A percentile compares a stretch with the other conserved stretches of the same genome.
These are phyloP conservation scores for Pseudogymnoascus sp. DNA, from an alignment of 2,329 filamentous ascomycete genomes.

Conservation along the genomic window DNA sequence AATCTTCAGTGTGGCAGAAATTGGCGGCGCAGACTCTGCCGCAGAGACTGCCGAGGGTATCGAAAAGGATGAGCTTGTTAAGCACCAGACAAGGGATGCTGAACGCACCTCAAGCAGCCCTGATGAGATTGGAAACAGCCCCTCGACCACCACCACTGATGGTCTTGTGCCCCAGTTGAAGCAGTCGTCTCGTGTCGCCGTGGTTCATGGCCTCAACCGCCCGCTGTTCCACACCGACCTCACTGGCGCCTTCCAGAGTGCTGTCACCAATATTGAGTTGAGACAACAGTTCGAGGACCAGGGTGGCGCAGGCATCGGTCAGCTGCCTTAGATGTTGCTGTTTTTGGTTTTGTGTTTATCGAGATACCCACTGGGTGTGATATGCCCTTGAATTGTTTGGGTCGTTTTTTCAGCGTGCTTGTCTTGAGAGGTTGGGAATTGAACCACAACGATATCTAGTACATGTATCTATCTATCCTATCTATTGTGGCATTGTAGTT, in stretches of 20 bases:
- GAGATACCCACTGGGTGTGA: not conserved
- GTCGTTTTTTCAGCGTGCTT: conserved; percentile 5
- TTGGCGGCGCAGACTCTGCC: conserved; percentile 64
- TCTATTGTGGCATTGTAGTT: not conserved
- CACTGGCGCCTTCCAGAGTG: conserved; percentile 80
- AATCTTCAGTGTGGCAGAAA: conserved; percentile 90
- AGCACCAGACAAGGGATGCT: conserved; percentile 17
- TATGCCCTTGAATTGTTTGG: conserved; percentile 4
- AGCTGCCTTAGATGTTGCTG: conserved; percentile 13
- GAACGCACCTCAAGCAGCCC: conserved; percentile 8
- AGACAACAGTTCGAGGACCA: conserved; percentile 32
- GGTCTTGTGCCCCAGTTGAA: conserved; percentile 25
- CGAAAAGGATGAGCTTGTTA: conserved; percentile 37
- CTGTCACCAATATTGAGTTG: conserved; percentile 69
- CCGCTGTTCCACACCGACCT: conserved; percentile 93
- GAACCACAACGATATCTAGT: not conserved
- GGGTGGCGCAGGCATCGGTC: conserved; percentile 21
- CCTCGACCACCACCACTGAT: conserved; percentile 1
- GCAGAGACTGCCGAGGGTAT: conserved; percentile 63
- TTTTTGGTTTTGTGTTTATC: conserved; percentile 4
- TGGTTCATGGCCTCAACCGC: conserved; percentile 78
- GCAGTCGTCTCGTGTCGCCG: conserved; percentile 44
- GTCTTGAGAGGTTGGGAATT: not conserved
- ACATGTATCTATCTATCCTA: not conserved
- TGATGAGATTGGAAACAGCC: not conserved